Base-by-base conservation (phyloP, 116 monocot genomes). In the Cymodocea nodosa region DNA sequence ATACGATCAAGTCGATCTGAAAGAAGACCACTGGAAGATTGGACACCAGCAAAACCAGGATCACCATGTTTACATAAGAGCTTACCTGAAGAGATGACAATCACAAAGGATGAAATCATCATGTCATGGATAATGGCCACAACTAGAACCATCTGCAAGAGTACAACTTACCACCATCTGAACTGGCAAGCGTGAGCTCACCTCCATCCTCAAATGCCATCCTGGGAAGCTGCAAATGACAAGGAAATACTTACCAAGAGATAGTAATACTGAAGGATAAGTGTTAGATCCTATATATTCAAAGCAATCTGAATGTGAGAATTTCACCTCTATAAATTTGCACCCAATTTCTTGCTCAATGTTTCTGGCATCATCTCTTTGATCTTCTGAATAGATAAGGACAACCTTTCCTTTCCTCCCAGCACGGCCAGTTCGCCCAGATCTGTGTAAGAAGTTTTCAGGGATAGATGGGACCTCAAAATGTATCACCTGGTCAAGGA, bases 361-460 rank as follows among this genome's bases (percentile, higher is more conserved):
- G 19, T 64, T 74, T 51, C 79, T 78, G 51, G 85, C 75, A 57
- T 76, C 75, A 40, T 85, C 53, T 53, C 57, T 62, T 73, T 93
- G 82, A 12, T 85, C 74, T 58, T 70, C 35, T 22, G 71, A 64
- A 67, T 93, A 75, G 52, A 93, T 89, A 24, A 86, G 77, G 73
- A 93, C 85, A 18, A 89, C 83, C 68, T 22, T 73, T 35, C 93
- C 93, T 68, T 80, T 93, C 60, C 89, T 93, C 40, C 89, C 93
- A 62, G 93, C 93, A 56, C 93, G 77, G 11, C 89, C 93, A 19
- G 93, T 93, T 74, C 93, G 72, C 36, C 93, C 93, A 68, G 93
- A 87, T 66, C 92, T 73, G 59, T 92, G 92, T 65, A 92, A 81
- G 55, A 92, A 92, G 20, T 83, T 49, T 77, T 93, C 93, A 4